Evolutionary conservation across 75 land plant genomes (phyloP), one percentile per base, ranked within the genome.

Genomic region (Pinus albicaulis): DNA sequence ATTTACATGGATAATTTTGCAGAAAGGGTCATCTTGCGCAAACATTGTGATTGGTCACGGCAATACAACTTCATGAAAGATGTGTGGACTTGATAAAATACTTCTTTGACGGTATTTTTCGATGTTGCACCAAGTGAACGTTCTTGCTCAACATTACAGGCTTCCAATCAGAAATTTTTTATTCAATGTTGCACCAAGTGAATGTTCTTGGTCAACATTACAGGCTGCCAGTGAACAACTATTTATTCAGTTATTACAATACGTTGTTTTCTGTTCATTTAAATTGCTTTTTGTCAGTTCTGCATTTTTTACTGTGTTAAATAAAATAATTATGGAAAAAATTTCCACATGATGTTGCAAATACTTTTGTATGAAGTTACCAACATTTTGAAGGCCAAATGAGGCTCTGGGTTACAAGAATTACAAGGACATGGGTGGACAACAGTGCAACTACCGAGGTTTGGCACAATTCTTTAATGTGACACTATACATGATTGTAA

Each of bases 51-150:
- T 92, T 61, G 98, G 99, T 7, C 98, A 98, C 73, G 99, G 99
- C 22, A 91, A 86, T 75, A 92, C 96, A 10, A 86, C 92, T 22
- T 76, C 89, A 61, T 98, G 99, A 98, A 98, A 92, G 70, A 79
- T 98, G 91, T 95, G 98, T 81, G 98, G 99, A 65, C 87, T 98
- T 76, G 98, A 98, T 81, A 92, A 83, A 95, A 77, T 58, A 98
- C 98, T 26, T 89, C 90, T 20, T 81, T 98, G 81, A 91, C 96
- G 19, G 90, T 91, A n/a, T 92, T 91, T 72, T 98, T 92, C 84
- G 98, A 98, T 74, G 75, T 95, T 71, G 83, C 90, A 66, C 89
- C 96, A 2, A 92, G 84, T 80, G 91, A 90, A 10, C 81, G 79
- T 41, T 86, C 97, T 60, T 82, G 74, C 70, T 41, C 87, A 26